Percentiles rank a stretch among this genome's conserved stretches.
phyloP scores from a whole-genome alignment of 2,329 filamentous ascomycete genomes.

The Pseudogymnoascus sp. region DNA sequence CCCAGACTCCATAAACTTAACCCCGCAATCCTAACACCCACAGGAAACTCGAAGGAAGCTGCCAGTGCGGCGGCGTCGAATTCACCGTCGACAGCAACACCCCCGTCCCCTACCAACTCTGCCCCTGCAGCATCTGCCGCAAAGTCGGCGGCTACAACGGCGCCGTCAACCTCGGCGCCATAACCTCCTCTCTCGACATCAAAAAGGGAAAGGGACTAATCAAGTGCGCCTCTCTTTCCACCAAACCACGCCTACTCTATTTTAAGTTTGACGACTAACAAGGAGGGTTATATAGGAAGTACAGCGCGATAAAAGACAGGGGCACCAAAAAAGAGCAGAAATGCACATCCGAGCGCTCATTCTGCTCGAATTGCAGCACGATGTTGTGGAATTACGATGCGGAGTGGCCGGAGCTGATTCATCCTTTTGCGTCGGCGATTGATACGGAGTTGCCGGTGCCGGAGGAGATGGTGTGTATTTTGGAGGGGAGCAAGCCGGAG shows the following conservation, averaged over 20 bases:
- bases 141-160: constrained; percentile 41
- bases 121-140: constrained; percentile 44
- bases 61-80: constrained; percentile 43
- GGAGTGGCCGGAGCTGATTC: constrained; percentile 42
- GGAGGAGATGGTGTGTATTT: constrained; percentile 42
- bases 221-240: constrained; percentile 32
- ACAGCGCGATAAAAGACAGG: constrained; percentile 38
- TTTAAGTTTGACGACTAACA: background rate
- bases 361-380: constrained; percentile 41
- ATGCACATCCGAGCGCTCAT: constrained; percentile 40
- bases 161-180: constrained; percentile 41
- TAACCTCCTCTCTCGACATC: constrained; percentile 37
- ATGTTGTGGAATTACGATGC: constrained; percentile 44
- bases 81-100: constrained; percentile 41
- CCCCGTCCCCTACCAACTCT: constrained; percentile 43
- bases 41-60: constrained; percentile 43
- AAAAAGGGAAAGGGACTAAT: constrained; percentile 38
- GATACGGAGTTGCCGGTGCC: constrained; percentile 40
- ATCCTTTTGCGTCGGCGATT: constrained; percentile 44
- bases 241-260: background rate
- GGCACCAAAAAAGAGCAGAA: constrained; percentile 34
- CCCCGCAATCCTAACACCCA: background rate
- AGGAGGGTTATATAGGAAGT: constrained; percentile 33
- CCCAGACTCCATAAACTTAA: background rate
- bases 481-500: constrained; percentile 38